These are phyloP conservation scores for Bisporella sp. DNA, from an alignment of 2,329 filamentous ascomycete genomes.

Conservation along the genomic window DNA sequence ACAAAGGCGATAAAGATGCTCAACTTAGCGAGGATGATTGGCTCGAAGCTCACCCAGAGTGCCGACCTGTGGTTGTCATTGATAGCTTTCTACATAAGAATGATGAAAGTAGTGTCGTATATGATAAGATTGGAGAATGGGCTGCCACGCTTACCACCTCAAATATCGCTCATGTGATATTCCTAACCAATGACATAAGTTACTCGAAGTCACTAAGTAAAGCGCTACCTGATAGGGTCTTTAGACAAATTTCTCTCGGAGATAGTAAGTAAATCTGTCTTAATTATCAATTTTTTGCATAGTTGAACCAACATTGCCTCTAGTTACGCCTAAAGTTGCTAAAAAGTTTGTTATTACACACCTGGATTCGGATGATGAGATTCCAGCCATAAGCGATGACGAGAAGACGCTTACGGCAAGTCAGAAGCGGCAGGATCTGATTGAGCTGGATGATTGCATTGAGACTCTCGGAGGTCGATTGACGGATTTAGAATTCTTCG, in stretches of 20 bases:
- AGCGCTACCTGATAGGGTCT: constrained; percentile 83
- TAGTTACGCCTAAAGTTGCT: constrained; percentile 69
- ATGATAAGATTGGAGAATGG: constrained; percentile 81
- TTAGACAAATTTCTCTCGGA: constrained; percentile 76
- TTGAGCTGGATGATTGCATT: constrained; percentile 75
- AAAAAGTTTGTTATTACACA: constrained; percentile 87
- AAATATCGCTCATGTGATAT: constrained; percentile 90
- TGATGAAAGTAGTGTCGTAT: constrained; percentile 58
- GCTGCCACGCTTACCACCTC: constrained; percentile 77
- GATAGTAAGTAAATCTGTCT: constrained; percentile 42
- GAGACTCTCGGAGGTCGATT: constrained; percentile 78
- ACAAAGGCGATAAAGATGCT: constrained; percentile 67
- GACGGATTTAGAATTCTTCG: constrained; percentile 91
- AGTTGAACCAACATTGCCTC: not conserved
- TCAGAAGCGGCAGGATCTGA: constrained; percentile 41
- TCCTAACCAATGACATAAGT: constrained; percentile 83
- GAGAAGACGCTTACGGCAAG: constrained; percentile 22
- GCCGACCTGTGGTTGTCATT: constrained; percentile 75
- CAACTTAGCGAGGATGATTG: constrained; percentile 76
- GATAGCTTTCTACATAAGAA: constrained; percentile 87
- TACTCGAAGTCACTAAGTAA: constrained; percentile 84
- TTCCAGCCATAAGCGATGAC: constrained; percentile 22
- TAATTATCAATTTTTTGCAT: not conserved
- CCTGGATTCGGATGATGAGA: constrained; percentile 42
- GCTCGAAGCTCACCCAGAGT: constrained; percentile 82